Base-by-base conservation (phyloP, 768 basidiomycete genomes). In the Leucosporidium creatinivorum region DNA sequence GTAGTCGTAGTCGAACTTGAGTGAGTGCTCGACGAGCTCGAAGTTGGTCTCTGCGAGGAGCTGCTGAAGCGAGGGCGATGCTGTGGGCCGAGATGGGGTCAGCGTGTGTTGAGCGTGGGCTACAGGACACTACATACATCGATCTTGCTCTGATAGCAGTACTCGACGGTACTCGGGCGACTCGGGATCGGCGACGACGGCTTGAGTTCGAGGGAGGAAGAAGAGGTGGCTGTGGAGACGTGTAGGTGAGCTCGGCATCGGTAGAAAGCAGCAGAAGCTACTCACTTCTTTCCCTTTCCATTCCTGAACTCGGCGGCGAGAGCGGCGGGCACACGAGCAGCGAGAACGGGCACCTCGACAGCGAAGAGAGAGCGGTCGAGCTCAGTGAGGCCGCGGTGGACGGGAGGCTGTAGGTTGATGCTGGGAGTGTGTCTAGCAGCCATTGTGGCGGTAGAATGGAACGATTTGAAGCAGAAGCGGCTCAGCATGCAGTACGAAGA, bases 1-100 rank as follows among this genome's bases (percentile, higher is more conserved):
- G 77, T 91, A 88, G 75, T 88, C 83, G 76, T 97, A 98, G 64
- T 84, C 83, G 52, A 98, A 79, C 28, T 86, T 78, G 51, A 98
- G 69, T 0, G 78, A 79, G 74, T 90, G 84, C 21, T 80, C 78
- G 12, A 84, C 80, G 26, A 69, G 75, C 9, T 83, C 84, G 48
- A 80, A 81, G 5, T 82, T 77, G 71, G 87, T 83, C n/a, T 78
- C 39, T 44, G 39, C 39, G 39, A 44, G 39, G 13, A 44, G 39
- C 15, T 44, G 39, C 39, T 44, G 39, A 3, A 44, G 39, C 8
- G 39, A 44, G 15, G 39, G 39, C 39, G 39, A 44, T 17, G 39
- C 39, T 44, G 39, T 44, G 39, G 39, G 39, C 39, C 39, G 39
- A 44, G 8, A 44, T 9, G 3, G 8, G 39, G 39, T 44, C 15